Evolutionary conservation across 495 filamentous ascomycete species (phyloP).

Genomic region (Talaromyces thailandensis): DNA sequence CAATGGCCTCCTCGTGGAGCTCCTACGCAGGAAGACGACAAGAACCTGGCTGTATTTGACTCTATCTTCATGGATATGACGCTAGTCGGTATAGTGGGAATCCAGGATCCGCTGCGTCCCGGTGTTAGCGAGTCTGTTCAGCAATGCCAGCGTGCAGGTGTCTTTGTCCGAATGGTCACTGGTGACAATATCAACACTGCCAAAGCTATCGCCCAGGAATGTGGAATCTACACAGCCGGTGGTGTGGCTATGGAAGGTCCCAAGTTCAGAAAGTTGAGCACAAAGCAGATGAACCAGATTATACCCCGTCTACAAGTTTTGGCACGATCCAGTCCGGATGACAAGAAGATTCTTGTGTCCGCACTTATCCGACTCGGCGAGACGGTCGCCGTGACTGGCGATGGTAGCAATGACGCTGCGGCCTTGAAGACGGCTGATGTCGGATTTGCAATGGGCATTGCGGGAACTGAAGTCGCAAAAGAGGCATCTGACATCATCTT

Average conservation of each 20-base stretch:
- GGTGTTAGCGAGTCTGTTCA: slow-evolving; percentile 73
- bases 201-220: slow-evolving; percentile 76
- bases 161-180: slow-evolving; percentile 85
- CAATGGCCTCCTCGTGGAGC: slow-evolving; percentile 73
- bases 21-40: slow-evolving; percentile 58
- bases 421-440: slow-evolving; percentile 83
- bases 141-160: slow-evolving; percentile 66
- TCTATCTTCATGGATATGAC: slow-evolving; percentile 71
- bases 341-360: slow-evolving; percentile 74
- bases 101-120: slow-evolving; percentile 75
- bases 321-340: slow-evolving; percentile 74
- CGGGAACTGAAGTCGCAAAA: slow-evolving; percentile 87
- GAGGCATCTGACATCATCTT: slow-evolving; percentile 90
- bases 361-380: slow-evolving; percentile 77
- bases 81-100: slow-evolving; percentile 71
- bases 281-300: slow-evolving; percentile 55
- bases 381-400: slow-evolving; percentile 88
- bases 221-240: slow-evolving; percentile 68
- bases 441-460: slow-evolving; percentile 87
- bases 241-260: slow-evolving; percentile 80
- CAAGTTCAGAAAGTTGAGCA: slow-evolving; percentile 61
- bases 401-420: slow-evolving; percentile 88
- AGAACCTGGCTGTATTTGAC: slow-evolving; percentile 65
- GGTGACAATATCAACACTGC: slow-evolving; percentile 81
- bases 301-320: slow-evolving; percentile 76